Evolutionary conservation across 352 stramenopile species (phyloP), one percentile per base, ranked within the genome.

Genomic region (Globisporangium echinulatum): DNA sequence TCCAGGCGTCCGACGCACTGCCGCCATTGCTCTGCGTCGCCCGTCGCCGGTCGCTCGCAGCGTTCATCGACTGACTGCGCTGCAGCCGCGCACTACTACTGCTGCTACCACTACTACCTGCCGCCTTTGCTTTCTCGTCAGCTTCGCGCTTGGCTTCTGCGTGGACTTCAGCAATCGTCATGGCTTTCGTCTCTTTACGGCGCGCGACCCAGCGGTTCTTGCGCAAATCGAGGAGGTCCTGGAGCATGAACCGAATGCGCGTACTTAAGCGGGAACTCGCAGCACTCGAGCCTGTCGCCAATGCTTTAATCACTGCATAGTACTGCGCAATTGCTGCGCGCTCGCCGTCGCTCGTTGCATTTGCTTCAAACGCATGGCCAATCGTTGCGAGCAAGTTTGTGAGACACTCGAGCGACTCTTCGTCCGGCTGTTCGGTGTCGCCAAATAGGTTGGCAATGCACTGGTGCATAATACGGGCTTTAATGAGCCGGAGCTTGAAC

Each of bases 391-490:
- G 83, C 43, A 99, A 75, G 63, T 98, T 97, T 48, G 83, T 87
- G 67, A 98, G 87, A 64, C 96, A 99, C 77, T 98, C 96, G 37
- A 99, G 73, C 43, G 93, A 96, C 65, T 99, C 94, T 71, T 98
- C 94, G 64, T 98, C 90, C 0, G 86, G 85, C 39, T 90, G 74
- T 25, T 83, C 66, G 8, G 85, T 64, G 63, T 92, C 79, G n/a
- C 81, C 80, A 38, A 94, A 92, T 51, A 94, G 62, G 44, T 78
- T 81, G 46, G 74, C 63, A 17, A 98, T 75, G 61, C 92, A 98
- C 60, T 90, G 82, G 69, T 98, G 82, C 87, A 99, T 97, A 70
- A 98, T 96, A 53, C 94, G 90, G 40, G 94, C 87, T 65, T 90
- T 98, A 54, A 98, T 87, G 67, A 99, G 87, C 61, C 92, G 90